Evolutionary conservation across 805 yeast genomes (phyloP).

Genomic region (Metschnikowia hibisci): DNA sequence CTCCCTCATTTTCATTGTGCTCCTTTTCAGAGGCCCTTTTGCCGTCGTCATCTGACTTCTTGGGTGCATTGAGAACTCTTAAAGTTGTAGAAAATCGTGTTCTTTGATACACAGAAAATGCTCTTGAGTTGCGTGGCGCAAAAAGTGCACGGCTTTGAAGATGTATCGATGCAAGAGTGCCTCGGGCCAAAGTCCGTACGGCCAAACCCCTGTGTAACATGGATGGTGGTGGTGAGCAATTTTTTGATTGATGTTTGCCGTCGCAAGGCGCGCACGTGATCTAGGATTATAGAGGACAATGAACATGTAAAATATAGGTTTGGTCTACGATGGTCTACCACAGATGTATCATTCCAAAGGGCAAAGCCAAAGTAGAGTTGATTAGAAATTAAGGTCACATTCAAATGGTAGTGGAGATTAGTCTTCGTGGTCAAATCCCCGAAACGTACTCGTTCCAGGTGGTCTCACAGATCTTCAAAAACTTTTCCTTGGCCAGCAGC

Average conservation of each 20-base stretch:
- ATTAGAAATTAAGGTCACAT: neutral
- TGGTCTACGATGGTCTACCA: too few species aligned
- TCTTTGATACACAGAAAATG: neutral
- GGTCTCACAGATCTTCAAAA: constrained; percentile 40
- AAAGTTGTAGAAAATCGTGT: constrained; percentile 1
- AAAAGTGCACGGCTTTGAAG: neutral
- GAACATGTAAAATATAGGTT: too few species aligned
- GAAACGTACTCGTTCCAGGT: constrained; percentile 37
- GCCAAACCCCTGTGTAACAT: constrained; percentile 4
- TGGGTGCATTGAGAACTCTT: constrained; percentile 1
- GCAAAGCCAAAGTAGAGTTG: neutral
- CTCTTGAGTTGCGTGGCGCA: neutral
- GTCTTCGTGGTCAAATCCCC: neutral
- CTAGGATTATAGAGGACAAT: too few species aligned
- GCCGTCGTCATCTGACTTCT: constrained; percentile 8
- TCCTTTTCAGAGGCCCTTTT: neutral
- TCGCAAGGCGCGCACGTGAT: constrained; percentile 5
- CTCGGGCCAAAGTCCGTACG: constrained; percentile 8
- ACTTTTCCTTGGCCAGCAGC: constrained; percentile 29
- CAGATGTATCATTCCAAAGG: too few species aligned
- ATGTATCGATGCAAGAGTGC: constrained; percentile 1
- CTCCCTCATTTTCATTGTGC: constrained; percentile 2
- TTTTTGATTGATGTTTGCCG: constrained; percentile 4
- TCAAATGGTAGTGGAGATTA: neutral
- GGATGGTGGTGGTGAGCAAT: neutral